Percentiles rank a stretch among this genome's conserved stretches.
phyloP scores from a whole-genome alignment of 2,329 filamentous ascomycete species.

The Aspergillus pseudonomiae region DNA sequence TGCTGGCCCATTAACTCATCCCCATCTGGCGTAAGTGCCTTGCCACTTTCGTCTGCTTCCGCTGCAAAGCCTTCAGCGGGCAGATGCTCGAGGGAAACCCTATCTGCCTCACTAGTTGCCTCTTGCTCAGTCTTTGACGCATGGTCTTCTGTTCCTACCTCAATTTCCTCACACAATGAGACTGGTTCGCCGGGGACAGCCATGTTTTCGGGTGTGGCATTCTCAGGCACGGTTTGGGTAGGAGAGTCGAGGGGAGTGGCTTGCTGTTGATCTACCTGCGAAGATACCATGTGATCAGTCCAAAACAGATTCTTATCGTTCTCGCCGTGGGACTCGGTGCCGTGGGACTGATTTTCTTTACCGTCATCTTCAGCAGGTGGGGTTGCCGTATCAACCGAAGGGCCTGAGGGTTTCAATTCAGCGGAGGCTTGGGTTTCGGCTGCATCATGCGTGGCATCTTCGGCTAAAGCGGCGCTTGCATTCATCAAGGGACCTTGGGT shows the following conservation, averaged over 20 bases:
- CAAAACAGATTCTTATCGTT: constrained; percentile 43
- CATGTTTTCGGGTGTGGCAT: constrained; percentile 15
- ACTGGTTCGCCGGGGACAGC: constrained; percentile 25
- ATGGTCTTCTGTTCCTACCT: constrained; percentile 9
- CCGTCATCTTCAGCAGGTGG: constrained; percentile 45
- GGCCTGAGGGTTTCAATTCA: constrained; percentile 24
- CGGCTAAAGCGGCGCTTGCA: constrained; percentile 8
- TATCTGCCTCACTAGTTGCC: constrained; percentile 5
- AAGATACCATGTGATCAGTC: constrained; percentile 49
- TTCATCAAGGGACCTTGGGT: constrained; percentile 9
- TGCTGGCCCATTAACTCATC: neutral
- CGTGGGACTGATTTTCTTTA: constrained; percentile 51
- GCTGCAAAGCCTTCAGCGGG: neutral
- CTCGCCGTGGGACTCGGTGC: constrained; percentile 39
- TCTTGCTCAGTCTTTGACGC: constrained; percentile 8
- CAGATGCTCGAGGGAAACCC: neutral
- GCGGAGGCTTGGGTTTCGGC: constrained; percentile 19
- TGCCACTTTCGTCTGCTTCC: neutral
- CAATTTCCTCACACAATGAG: constrained; percentile 6
- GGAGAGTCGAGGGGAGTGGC: constrained; percentile 37
- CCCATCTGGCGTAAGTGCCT: neutral
- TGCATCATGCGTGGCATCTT: constrained; percentile 17
- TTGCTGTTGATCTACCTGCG: constrained; percentile 47
- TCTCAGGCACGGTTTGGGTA: constrained; percentile 36
- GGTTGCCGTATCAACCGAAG: constrained; percentile 31